Conservation (phyloP, 768 basidiomycete species). For the Lentinula boryana region DNA sequence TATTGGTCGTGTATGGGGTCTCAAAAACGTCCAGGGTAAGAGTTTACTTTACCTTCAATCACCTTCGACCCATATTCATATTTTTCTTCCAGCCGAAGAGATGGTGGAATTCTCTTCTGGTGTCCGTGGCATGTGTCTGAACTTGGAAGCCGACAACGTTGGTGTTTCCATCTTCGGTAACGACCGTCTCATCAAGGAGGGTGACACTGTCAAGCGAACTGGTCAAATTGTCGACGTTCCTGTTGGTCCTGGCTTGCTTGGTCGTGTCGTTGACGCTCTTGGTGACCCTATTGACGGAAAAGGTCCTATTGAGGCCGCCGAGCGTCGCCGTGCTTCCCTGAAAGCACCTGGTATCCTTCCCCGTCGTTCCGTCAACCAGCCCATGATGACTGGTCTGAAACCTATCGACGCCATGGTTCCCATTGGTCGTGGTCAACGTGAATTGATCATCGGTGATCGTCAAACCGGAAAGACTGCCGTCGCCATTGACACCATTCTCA, state of each 20-base stretch:
- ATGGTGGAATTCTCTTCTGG: slow-evolving; percentile 99
- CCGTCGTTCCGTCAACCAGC: slow-evolving; percentile 99
- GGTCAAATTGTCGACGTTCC: slow-evolving; percentile 99
- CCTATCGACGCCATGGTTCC: slow-evolving; percentile 99
- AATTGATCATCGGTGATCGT: slow-evolving; percentile 99
- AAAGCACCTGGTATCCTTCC: slow-evolving; percentile 99
- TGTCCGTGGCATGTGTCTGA: slow-evolving; percentile 99
- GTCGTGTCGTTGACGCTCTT: slow-evolving; percentile 98
- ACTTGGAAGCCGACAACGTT: slow-evolving; percentile 99
- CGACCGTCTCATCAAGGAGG: slow-evolving; percentile 98
- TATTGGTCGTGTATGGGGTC: slow-evolving; percentile 99
- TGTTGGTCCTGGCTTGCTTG: slow-evolving; percentile 94
- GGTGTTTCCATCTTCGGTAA: slow-evolving; percentile 99
- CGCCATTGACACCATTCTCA: slow-evolving; percentile 99
- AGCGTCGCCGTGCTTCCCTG: slow-evolving; percentile 94
- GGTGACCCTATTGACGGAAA: slow-evolving; percentile 99
- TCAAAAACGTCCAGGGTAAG: slow-evolving; percentile 95
- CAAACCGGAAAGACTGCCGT: slow-evolving; percentile 99
- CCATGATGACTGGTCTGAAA: slow-evolving; percentile 99
- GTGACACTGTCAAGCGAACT: slow-evolving; percentile 99
- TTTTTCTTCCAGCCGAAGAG: slow-evolving; percentile 75
- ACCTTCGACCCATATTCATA: neutral
- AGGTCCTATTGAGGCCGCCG: slow-evolving; percentile 89
- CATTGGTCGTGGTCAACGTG: slow-evolving; percentile 99
- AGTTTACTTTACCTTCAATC: slow-evolving; percentile 10